phyloP scores from a whole-genome alignment of 2,329 filamentous ascomycete genomes.

The Graphilbum ipis-grandicollis region DNA sequence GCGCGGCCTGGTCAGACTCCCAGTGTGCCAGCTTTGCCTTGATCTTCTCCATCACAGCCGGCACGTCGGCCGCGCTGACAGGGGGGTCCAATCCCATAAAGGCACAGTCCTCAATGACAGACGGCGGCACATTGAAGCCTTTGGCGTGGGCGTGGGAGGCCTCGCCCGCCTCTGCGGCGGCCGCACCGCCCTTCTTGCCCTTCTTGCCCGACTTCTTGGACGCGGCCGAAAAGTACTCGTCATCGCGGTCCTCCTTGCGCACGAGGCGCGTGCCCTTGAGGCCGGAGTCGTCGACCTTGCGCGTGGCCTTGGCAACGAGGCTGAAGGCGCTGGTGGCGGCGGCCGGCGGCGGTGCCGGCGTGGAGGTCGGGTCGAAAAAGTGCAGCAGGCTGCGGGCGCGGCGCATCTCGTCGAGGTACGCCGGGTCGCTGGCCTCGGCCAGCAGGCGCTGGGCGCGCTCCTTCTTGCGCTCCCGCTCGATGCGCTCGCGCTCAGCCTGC shows the following conservation, averaged over 20 bases:
- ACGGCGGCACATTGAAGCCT: conserved; percentile 69
- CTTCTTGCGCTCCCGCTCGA: conserved; percentile 55
- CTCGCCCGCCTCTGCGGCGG: conserved; percentile 26
- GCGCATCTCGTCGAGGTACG: conserved; percentile 85
- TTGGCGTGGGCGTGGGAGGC: conserved; percentile 27
- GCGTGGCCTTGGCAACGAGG: conserved; percentile 61
- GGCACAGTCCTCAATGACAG: conserved; percentile 78
- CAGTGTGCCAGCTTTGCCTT: conserved; percentile 81
- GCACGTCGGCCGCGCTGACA: conserved; percentile 69
- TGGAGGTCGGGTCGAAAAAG: conserved; percentile 69
- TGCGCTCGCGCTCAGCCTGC: conserved; percentile 62
- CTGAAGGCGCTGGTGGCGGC: conserved; percentile 55
- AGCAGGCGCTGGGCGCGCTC: conserved; percentile 61
- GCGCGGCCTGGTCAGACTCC: conserved; percentile 76
- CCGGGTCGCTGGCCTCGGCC: conserved; percentile 66
- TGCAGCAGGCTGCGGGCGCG: conserved; percentile 73
- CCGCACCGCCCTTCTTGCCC: conserved; percentile 51
- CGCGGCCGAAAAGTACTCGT: conserved; percentile 58
- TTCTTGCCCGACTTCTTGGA: conserved; percentile 68
- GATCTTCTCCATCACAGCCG: conserved; percentile 68
- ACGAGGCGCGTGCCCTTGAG: conserved; percentile 73
- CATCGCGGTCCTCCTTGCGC: conserved; percentile 75
- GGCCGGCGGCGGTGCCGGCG: conserved; percentile 19
- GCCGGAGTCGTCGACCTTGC: conserved; percentile 68
- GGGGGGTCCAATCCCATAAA: conserved; percentile 77